These are phyloP conservation scores for Ophiocytium majus DNA, from an alignment of 352 stramenopile genomes.

Conservation along the genomic window DNA sequence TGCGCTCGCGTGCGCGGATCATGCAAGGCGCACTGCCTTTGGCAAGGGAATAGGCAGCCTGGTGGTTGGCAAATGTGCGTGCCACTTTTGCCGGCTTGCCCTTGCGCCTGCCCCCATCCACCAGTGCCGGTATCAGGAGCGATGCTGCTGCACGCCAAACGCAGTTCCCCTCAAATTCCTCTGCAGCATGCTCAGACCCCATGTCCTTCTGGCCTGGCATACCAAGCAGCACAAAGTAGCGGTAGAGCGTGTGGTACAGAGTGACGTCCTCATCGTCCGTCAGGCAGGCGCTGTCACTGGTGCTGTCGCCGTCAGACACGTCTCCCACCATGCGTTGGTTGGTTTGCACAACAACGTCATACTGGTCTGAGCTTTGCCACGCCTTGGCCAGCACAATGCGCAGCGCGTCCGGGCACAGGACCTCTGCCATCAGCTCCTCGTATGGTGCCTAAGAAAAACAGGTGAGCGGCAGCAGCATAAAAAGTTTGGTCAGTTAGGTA, in stretches of 20 bases:
- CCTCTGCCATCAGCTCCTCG: slow-evolving; percentile 91
- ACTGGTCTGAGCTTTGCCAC: slow-evolving; percentile 26
- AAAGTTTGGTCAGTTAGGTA: background rate
- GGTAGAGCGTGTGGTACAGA: slow-evolving; percentile 91
- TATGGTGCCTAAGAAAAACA: slow-evolving; percentile 71
- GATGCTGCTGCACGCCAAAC: background rate
- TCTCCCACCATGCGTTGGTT: background rate
- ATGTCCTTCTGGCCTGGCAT: slow-evolving; percentile 59
- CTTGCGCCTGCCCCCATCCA: slow-evolving; percentile 10
- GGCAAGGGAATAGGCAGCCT: slow-evolving; percentile 36
- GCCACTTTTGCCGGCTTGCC: background rate
- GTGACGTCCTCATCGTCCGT: slow-evolving; percentile 64
- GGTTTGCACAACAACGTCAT: slow-evolving; percentile 23
- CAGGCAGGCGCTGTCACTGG: slow-evolving; percentile 64
- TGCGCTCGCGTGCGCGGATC: slow-evolving; percentile 24
- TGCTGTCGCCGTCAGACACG: slow-evolving; percentile 3
- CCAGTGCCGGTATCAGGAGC: background rate
- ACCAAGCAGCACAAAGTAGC: slow-evolving; percentile 91
- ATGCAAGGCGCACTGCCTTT: slow-evolving; percentile 35
- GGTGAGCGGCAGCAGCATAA: background rate
- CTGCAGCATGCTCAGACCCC: background rate
- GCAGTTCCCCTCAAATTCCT: background rate
- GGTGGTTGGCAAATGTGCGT: slow-evolving; percentile 9
- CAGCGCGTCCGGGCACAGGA: slow-evolving; percentile 59
- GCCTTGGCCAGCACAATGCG: slow-evolving; percentile 33